Conservation (phyloP, 2,329 filamentous ascomycete species). For the Tolypocladium tropicale region DNA sequence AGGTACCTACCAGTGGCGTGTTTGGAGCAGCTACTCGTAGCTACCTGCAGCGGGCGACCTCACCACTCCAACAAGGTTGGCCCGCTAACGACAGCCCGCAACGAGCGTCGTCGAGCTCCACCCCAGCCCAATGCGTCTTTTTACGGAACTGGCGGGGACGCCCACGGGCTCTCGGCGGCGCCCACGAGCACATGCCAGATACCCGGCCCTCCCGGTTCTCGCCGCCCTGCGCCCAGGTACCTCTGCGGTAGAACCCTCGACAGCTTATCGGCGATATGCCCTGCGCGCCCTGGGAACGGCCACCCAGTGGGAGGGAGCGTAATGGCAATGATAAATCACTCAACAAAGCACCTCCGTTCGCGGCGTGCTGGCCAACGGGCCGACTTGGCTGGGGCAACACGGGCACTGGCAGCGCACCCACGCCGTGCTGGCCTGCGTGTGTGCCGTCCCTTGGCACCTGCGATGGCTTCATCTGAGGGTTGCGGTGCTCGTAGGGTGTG, state of each 20-base stretch:
- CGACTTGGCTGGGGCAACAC: neutral
- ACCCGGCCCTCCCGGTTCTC: conserved; percentile 1
- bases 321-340: conserved; percentile 6
- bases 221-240: conserved; percentile 1
- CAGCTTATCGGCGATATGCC: neutral
- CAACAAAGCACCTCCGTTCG: conserved; percentile 2
- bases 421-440: neutral
- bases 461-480: conserved; percentile 1
- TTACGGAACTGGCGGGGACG: conserved; percentile 14
- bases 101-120: neutral
- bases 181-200: neutral
- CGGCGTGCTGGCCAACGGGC: neutral
- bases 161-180: neutral
- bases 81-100: neutral
- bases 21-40: too few species aligned
- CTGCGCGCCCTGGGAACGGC: neutral
- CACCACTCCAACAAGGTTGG: neutral
- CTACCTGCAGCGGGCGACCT: neutral
- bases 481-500: neutral
- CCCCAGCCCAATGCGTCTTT: conserved; percentile 14
- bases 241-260: conserved; percentile 4
- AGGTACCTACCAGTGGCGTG: too few species aligned
- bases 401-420: neutral
- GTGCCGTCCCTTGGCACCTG: neutral
- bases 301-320: neutral